phyloP scores from a whole-genome alignment of 108 stramenopile genomes.

The Cyclostephanos tholiformis region DNA sequence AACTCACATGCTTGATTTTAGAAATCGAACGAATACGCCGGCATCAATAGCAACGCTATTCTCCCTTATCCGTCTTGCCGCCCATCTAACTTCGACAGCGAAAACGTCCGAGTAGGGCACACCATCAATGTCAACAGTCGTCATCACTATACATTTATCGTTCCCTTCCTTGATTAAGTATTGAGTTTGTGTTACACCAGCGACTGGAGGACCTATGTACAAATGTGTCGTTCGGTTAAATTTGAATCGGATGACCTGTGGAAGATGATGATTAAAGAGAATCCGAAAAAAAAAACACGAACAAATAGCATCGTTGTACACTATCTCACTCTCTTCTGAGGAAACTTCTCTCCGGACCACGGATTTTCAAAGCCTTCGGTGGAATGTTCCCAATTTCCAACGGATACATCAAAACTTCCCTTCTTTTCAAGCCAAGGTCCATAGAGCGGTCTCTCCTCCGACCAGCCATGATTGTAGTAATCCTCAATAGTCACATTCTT shows the following conservation, averaged over 20 bases:
- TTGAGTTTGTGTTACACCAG: constrained; percentile 79
- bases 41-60: constrained; percentile 69
- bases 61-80: constrained; percentile 57
- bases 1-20: constrained; percentile 64
- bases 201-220: constrained; percentile 82
- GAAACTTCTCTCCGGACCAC: constrained; percentile 65
- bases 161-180: constrained; percentile 67
- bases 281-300: neutral
- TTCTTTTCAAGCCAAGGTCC: constrained; percentile 65
- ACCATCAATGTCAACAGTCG: constrained; percentile 77
- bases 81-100: constrained; percentile 83
- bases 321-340: constrained; percentile 45
- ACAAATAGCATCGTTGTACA: neutral
- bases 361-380: constrained; percentile 50
- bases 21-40: constrained; percentile 77
- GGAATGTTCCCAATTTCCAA: constrained; percentile 66
- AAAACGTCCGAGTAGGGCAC: constrained; percentile 86
- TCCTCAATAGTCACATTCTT: constrained; percentile 62
- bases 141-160: constrained; percentile 66
- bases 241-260: constrained; percentile 59
- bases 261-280: neutral
- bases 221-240: constrained; percentile 77
- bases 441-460: constrained; percentile 67
- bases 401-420: constrained; percentile 64
- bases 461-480: constrained; percentile 73